Base-by-base conservation (phyloP, 805 yeast species). In the Sungouiella blattae region DNA sequence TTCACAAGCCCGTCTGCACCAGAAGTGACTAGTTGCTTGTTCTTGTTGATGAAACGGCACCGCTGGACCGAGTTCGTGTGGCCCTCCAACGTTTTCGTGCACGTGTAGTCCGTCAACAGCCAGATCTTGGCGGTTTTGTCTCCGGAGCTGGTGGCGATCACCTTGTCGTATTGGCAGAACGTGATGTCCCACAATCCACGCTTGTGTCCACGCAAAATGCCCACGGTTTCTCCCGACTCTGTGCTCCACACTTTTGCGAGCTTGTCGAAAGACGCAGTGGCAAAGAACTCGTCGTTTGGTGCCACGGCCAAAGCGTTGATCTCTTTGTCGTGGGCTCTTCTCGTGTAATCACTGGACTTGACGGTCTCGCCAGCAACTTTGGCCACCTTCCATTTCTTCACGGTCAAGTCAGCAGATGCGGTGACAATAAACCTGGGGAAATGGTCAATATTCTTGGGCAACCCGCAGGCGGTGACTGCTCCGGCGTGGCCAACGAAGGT, bases 1-100 rank as follows among this genome's bases (percentile, higher is more conserved):
- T 93, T 91, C 39, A 93, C 73, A 33, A 93, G 73, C 2, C 98
- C 98, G 62, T 93, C 98, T 11, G 98, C 98, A 27, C 96, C 97
- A 14, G 88, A 76, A 27, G 83, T 77, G 13, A 85, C 65, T 4
- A 91, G 52, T 56, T 85, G 93, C 33, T 75, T 75, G 46, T 81
- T 79, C 32, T 70, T 71, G 43, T 80, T 77, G 39, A 85, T 67
- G 53, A 87, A 87, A 20, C 74, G 67, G 30, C 83, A 83, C 60
- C 93, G 76, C 60, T 91, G 93, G 3, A 93, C 89, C 0, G 97
- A 84, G 53, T 88, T 91, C 9, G 95, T 77, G 58, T 89, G 97
- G 3, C 98, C 96, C 62, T 93, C 97, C 55, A 89, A 80, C 2
- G 96, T 93, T 49, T 79, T 78, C 21, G 73, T 53, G 53, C 96